These are phyloP conservation scores for Pelargonium cotyledonis DNA, from an alignment of 441 rosid genomes.

Conservation along the genomic window DNA sequence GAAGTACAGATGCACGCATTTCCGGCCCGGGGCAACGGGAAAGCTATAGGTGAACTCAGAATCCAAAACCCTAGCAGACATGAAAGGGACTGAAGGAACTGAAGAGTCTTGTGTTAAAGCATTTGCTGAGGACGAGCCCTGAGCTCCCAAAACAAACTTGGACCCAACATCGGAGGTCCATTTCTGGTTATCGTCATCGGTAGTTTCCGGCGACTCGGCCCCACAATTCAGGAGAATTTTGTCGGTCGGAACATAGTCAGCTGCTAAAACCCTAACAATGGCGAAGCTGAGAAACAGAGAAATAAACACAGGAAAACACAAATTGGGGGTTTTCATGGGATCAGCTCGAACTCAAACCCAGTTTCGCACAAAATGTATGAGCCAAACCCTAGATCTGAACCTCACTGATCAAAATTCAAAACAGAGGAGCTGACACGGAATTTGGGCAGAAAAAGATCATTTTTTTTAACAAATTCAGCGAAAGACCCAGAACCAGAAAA, in stretches of 20 bases:
- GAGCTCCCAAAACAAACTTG: slow-evolving; percentile 42
- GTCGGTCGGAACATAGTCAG: slow-evolving; percentile 53
- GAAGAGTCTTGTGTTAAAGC: slow-evolving; percentile 62
- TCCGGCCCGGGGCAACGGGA: slow-evolving; percentile 70
- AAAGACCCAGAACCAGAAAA: neutral
- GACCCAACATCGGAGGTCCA: slow-evolving; percentile 72
- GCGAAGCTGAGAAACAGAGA: slow-evolving; percentile 25
- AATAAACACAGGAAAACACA: slow-evolving; percentile 21
- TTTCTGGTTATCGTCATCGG: slow-evolving; percentile 48
- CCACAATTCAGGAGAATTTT: slow-evolving; percentile 69
- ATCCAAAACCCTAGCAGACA: slow-evolving; percentile 71
- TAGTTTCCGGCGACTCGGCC: slow-evolving; percentile 28
- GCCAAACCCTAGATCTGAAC: neutral
- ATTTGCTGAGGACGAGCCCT: slow-evolving; percentile 32
- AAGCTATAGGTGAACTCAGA: slow-evolving; percentile 63
- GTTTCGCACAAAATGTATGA: too few species aligned
- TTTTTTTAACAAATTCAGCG: neutral
- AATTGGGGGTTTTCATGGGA: slow-evolving; percentile 34
- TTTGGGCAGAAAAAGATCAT: neutral
- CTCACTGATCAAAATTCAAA: neutral
- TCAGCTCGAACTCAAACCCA: neutral
- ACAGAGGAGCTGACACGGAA: neutral
- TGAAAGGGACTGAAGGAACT: slow-evolving; percentile 57
- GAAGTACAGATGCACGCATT: slow-evolving; percentile 72
- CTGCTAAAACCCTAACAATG: slow-evolving; percentile 36